Evolutionary conservation across 805 yeast species (phyloP).

Genomic region (Wickerhamomyces kurtzmanii): DNA sequence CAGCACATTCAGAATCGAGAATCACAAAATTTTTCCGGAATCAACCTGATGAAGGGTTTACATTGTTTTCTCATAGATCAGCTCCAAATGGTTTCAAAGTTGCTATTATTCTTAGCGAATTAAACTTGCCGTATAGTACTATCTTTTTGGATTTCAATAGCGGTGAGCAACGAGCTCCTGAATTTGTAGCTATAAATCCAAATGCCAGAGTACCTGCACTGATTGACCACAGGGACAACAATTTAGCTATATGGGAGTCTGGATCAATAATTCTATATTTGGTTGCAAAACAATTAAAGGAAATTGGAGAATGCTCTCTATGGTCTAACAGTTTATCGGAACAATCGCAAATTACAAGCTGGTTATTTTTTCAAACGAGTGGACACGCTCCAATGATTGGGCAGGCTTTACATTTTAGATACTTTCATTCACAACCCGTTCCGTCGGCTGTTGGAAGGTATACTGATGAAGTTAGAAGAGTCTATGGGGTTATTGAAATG

Average conservation of each 20-base stretch:
- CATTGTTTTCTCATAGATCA: conserved; percentile 74
- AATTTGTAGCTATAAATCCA: conserved; percentile 88
- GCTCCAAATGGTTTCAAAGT: conserved; percentile 97
- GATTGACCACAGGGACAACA: conserved; percentile 77
- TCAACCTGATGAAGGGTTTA: conserved; percentile 75
- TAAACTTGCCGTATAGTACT: conserved; percentile 70
- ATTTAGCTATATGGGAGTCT: conserved; percentile 86
- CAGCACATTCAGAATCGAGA: conserved; percentile 40
- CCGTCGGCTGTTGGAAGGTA: conserved; percentile 87
- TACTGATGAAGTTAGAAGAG: conserved; percentile 86
- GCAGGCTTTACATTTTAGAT: conserved; percentile 89
- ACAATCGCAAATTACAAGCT: conserved; percentile 75
- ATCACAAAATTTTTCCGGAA: conserved; percentile 64
- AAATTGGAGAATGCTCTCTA: conserved; percentile 60
- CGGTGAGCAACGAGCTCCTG: conserved; percentile 91
- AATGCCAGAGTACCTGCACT: conserved; percentile 94
- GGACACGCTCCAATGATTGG: conserved; percentile 99
- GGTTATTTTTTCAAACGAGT: conserved; percentile 92
- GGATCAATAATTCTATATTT: conserved; percentile 85
- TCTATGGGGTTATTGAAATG: conserved; percentile 91
- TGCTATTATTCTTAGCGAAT: conserved; percentile 80
- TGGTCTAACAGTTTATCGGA: conserved; percentile 76
- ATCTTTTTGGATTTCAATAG: conserved; percentile 77
- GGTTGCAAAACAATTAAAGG: conserved; percentile 56
- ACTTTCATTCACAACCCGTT: conserved; percentile 78